phyloP scores from a whole-genome alignment of 345 rosid genomes.

The Nasturtium officinale region DNA sequence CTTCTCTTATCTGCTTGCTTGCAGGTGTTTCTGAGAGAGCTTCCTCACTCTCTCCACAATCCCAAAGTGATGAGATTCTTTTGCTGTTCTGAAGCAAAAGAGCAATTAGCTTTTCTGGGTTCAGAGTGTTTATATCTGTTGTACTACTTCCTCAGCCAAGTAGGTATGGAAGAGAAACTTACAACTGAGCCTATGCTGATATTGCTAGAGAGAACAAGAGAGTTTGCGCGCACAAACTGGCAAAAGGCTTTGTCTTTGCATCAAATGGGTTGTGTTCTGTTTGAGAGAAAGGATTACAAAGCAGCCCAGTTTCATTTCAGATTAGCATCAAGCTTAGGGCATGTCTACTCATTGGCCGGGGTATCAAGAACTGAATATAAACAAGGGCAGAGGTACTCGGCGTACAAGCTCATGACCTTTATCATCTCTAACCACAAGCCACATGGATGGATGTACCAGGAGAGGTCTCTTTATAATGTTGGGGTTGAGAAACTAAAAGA shows the following conservation, averaged over 20 bases:
- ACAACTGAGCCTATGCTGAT: slow-evolving; percentile 49
- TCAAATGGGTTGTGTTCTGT: slow-evolving; percentile 75
- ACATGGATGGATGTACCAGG: slow-evolving; percentile 97
- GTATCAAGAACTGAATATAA: slow-evolving; percentile 76
- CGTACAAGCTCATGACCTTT: slow-evolving; percentile 65
- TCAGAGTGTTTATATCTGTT: slow-evolving; percentile 65
- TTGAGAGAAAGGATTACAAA: slow-evolving; percentile 62
- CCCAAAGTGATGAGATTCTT: slow-evolving; percentile 60
- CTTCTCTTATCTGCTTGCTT: slow-evolving; percentile 87
- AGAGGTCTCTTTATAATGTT: slow-evolving; percentile 67
- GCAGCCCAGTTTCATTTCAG: slow-evolving; percentile 65
- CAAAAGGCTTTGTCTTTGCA: slow-evolving; percentile 79
- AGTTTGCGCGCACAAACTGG: slow-evolving; percentile 68
- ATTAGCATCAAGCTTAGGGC: slow-evolving; percentile 73
- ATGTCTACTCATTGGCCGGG: slow-evolving; percentile 82
- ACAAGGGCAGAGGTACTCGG: slow-evolving; percentile 70
- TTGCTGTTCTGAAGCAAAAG: slow-evolving; percentile 61
- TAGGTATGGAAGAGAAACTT: slow-evolving; percentile 68
- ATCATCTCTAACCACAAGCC: slow-evolving; percentile 63
- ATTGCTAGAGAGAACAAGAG: slow-evolving; percentile 67
- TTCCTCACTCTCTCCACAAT: slow-evolving; percentile 59
- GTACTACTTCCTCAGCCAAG: slow-evolving; percentile 84
- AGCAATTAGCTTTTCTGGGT: slow-evolving; percentile 59
- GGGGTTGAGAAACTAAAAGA: slow-evolving; percentile 66
- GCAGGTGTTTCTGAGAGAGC: slow-evolving; percentile 74